Evolutionary conservation across 1,139 yeast genomes (phyloP).

Genomic region (Scheffersomyces segobiensis): DNA sequence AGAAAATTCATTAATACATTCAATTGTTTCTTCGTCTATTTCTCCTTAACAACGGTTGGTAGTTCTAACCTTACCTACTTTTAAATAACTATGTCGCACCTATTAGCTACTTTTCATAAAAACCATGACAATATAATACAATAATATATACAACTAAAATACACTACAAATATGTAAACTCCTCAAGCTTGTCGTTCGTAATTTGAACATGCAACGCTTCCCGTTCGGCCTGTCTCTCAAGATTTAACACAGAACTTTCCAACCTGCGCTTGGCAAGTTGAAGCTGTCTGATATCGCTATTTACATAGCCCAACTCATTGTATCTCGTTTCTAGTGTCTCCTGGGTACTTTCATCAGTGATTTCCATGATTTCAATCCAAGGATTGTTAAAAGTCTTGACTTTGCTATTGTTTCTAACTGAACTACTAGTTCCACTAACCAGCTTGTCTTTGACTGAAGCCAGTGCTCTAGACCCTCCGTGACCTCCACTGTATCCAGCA

Average conservation of each 20-base stretch:
- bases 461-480: not conserved
- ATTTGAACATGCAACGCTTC: conserved; percentile 40
- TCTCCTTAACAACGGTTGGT: too few relatives aligned
- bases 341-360: conserved; percentile 17
- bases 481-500: not conserved
- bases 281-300: conserved; percentile 26
- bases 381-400: conserved; percentile 14
- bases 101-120: too few relatives aligned
- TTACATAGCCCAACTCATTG: conserved; percentile 22
- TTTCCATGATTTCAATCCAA: conserved; percentile 21
- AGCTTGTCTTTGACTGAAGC: not conserved
- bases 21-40: too few relatives aligned
- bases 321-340: conserved; percentile 17
- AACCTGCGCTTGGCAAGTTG: conserved; percentile 25
- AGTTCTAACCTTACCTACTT: too few relatives aligned
- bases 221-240: conserved; percentile 31
- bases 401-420: not conserved
- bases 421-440: not conserved
- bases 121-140: not conserved
- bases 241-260: conserved; percentile 19
- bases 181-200: conserved; percentile 44
- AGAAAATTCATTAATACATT: too few relatives aligned
- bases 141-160: not conserved
- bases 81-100: too few relatives aligned
- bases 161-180: conserved; percentile 32